Evolutionary conservation across 148 eudicot species (phyloP), one percentile per base, ranked within the genome.

Genomic region (Camellia japonica): DNA sequence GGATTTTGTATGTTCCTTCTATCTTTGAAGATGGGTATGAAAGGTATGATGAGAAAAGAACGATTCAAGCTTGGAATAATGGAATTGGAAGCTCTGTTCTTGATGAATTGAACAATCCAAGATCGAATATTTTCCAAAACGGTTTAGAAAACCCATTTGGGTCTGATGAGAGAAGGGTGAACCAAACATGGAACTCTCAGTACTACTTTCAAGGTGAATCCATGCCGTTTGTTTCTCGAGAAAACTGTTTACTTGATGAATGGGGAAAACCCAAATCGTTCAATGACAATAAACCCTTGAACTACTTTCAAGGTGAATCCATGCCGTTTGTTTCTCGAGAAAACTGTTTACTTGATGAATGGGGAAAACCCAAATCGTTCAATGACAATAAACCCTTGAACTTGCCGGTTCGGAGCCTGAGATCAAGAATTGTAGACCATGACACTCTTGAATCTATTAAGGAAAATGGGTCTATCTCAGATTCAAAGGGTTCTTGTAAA

Each of bases 381-480:
- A 68, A 43, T 67, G 84, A 82, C n/a, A 60, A 65, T 80, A 87
- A 63, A 46, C 89, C 92, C 60, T 85, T 94, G 89, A 81, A 83
- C 66, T 88, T 94, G 87, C 98, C 97, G 19, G 86, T 94, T 74
- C 81, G 97, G 82, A 93, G 92, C 78, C 71, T 92, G 44, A 88
- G 89, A 84, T 91, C 95, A 46, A 84, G 85, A 55, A 78, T 79
- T 86, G 78, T 81, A 78, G 92, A 83, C 47, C 81, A 79, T 89
- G 89, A 83, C 54, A 69, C 68, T 62, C 77, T 77, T 65, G 90
- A 82, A 65, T 72, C 68, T 72, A 62, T 54, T n/a, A 66, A 80
- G 58, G 85, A 80, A 42, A 23, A 59, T 84, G 92, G 76, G 38
- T 77, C 79, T 82, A 79, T 59, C 77, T 47, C 67, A 3, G 81